phyloP scores from a whole-genome alignment of 2,329 filamentous ascomycete genomes.

The Pleomassaria siparia region DNA sequence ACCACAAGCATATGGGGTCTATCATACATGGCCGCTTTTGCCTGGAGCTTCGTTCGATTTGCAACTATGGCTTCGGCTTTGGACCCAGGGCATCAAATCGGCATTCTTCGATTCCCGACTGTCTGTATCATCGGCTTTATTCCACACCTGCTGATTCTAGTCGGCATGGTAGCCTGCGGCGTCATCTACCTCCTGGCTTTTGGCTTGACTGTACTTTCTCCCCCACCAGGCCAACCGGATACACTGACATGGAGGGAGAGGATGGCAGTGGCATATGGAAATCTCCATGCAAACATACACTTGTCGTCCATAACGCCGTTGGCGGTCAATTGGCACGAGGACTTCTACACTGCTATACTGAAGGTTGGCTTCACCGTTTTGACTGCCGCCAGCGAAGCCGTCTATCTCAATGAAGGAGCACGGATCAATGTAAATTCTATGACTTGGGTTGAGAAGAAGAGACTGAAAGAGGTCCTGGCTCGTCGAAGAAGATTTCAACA shows the following conservation, averaged over 20 bases:
- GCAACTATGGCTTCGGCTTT: conserved; percentile 23
- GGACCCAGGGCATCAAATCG: conserved; percentile 55
- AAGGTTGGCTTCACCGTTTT: conserved; percentile 85
- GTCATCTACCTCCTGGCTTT: conserved; percentile 78
- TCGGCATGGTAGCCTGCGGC: conserved; percentile 75
- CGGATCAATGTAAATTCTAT: conserved; percentile 70
- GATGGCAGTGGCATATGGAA: conserved; percentile 72
- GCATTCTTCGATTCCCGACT: conserved; percentile 83
- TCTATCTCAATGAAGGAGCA: conserved; percentile 89
- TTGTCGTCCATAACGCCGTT: conserved; percentile 67
- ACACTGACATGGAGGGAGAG: conserved; percentile 59
- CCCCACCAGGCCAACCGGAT: conserved; percentile 54
- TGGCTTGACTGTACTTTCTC: conserved; percentile 69
- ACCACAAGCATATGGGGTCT: conserved; percentile 89
- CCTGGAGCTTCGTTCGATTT: conserved; percentile 68
- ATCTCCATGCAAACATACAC: conserved; percentile 90
- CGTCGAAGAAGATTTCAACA: conserved; percentile 44
- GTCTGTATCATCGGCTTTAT: conserved; percentile 95
- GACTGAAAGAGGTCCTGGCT: conserved; percentile 72
- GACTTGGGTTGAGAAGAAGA: conserved; percentile 92
- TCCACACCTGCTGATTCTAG: conserved; percentile 83
- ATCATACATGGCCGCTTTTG: conserved; percentile 83
- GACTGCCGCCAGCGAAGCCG: conserved; percentile 91
- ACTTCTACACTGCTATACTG: conserved; percentile 90
- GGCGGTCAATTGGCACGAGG: conserved; percentile 80